Conservation (phyloP, 2,329 filamentous ascomycete genomes). For the Claviceps fusiformis region DNA sequence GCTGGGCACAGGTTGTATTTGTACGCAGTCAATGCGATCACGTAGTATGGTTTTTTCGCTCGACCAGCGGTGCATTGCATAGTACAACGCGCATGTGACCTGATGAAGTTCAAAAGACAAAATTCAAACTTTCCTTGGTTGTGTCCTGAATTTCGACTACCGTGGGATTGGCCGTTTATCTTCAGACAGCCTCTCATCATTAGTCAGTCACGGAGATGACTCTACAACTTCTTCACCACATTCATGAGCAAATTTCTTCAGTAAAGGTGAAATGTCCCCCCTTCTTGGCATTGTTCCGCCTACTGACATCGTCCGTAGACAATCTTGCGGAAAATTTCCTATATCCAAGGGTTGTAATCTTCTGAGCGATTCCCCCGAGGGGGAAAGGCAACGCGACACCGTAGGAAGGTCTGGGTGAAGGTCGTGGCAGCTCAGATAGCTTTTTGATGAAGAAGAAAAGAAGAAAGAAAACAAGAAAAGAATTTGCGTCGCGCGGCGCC, state of each 20-base stretch:
- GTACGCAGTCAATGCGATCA: no score
- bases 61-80: no score
- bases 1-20: no score
- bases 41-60: no score
- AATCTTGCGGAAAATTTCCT: constrained; percentile 43
- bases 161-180: no score
- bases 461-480: constrained; percentile 23
- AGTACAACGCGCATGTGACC: no score
- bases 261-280: constrained; percentile 30
- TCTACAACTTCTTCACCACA: not conserved
- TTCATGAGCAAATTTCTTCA: not conserved
- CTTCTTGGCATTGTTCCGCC: constrained; percentile 47
- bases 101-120: no score
- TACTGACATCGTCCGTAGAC: constrained; percentile 23
- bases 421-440: constrained; percentile 50
- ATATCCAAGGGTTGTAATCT: constrained; percentile 47
- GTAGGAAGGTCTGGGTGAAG: constrained; percentile 40
- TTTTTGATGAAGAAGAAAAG: constrained; percentile 46
- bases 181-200: not conserved
- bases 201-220: not conserved
- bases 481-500: constrained; percentile 13
- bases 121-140: no score
- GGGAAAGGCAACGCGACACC: constrained; percentile 50
- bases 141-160: no score
- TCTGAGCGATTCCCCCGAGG: constrained; percentile 36